phyloP scores from a whole-genome alignment of 2,329 filamentous ascomycete genomes.

The Fusarium sambucinum region DNA sequence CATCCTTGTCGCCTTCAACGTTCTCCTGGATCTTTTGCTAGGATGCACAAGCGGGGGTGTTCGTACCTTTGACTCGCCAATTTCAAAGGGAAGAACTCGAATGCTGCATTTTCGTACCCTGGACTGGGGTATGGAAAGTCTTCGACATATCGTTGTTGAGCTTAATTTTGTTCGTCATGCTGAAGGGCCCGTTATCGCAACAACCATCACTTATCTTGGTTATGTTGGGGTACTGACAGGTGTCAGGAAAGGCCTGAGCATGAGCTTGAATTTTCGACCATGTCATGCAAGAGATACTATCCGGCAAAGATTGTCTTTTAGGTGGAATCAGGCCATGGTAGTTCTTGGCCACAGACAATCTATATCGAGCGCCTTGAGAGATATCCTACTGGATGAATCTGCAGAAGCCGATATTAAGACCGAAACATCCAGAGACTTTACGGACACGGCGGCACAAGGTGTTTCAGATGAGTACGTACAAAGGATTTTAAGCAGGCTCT shows the following conservation, averaged over 20 bases:
- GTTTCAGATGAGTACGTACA: constrained; percentile 18
- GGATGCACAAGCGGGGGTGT: constrained; percentile 70
- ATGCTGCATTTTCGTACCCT: constrained; percentile 68
- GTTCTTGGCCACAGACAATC: constrained; percentile 43
- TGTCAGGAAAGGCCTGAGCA: constrained; percentile 58
- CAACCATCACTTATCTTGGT: constrained; percentile 61
- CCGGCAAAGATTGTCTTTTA: constrained; percentile 39
- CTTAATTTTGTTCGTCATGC: constrained; percentile 60
- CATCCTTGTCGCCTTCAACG: constrained; percentile 71
- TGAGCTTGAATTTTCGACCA: constrained; percentile 62
- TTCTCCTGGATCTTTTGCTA: constrained; percentile 71
- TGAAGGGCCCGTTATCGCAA: constrained; percentile 56
- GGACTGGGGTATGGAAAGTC: constrained; percentile 66
- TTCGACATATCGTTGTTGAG: constrained; percentile 64
- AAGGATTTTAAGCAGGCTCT: constrained; percentile 30
- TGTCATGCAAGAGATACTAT: constrained; percentile 46
- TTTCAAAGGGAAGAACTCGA: constrained; percentile 32
- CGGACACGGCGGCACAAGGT: not conserved
- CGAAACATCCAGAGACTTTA: fast-evolving
- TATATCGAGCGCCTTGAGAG: constrained; percentile 46
- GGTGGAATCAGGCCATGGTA: constrained; percentile 48
- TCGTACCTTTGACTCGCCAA: constrained; percentile 27
- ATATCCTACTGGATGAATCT: constrained; percentile 30
- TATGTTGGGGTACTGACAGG: constrained; percentile 64
- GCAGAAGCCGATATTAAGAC: not conserved